Percentiles rank a stretch among this genome's conserved stretches.
These are phyloP conservation scores for Immersiporthe knoxdaviesiana DNA, from an alignment of 2,329 filamentous ascomycete genomes.

Conservation along the genomic window DNA sequence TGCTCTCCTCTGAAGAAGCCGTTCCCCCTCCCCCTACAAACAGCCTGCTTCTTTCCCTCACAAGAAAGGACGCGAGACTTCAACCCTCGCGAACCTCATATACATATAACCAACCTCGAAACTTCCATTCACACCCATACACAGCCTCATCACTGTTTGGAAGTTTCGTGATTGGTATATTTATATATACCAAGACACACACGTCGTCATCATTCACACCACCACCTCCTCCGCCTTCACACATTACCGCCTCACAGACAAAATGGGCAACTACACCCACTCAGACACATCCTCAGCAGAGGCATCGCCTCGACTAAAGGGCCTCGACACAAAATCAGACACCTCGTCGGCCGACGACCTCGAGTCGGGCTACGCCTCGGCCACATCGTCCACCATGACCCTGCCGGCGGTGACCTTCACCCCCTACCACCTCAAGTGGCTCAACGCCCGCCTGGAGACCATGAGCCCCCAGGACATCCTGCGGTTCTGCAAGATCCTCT, in stretches of 20 bases:
- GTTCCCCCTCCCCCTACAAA: neutral
- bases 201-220: neutral
- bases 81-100: neutral
- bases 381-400: constrained; percentile 60
- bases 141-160: constrained; percentile 11
- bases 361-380: constrained; percentile 86
- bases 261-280: constrained; percentile 27
- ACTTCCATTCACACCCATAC: neutral
- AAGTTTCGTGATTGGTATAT: neutral
- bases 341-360: constrained; percentile 43
- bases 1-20: constrained; percentile 4
- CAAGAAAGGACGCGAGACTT: neutral
- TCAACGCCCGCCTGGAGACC: constrained; percentile 86
- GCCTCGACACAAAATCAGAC: constrained; percentile 44
- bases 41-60: neutral
- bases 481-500: constrained; percentile 86
- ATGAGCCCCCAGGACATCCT: constrained; percentile 91
- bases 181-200: neutral
- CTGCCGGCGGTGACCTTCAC: constrained; percentile 84
- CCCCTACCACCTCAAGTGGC: constrained; percentile 82
- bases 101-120: neutral
- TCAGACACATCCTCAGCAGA: constrained; percentile 45
- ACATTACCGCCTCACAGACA: neutral
- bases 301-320: constrained; percentile 42
- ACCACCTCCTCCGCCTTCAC: constrained; percentile 6